phyloP scores from a whole-genome alignment of 768 basidiomycete species.

The Mycena galericulata region DNA sequence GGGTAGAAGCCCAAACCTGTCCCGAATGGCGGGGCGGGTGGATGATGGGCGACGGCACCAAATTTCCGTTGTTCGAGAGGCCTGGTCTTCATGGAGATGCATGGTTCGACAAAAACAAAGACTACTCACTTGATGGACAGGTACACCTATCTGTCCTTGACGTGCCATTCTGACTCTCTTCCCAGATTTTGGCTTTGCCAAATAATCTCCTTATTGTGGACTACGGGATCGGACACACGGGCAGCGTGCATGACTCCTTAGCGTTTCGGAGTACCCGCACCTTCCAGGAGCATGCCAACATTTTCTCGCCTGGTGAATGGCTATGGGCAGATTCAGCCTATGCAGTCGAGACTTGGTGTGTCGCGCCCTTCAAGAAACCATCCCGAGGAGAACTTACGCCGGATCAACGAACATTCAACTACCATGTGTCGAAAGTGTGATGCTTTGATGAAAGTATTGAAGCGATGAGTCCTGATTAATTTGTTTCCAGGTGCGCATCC shows the following conservation, averaged over 20 bases:
- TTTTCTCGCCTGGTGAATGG: constrained; percentile 40
- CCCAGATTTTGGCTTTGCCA: neutral
- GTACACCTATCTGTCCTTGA: constrained; percentile 18
- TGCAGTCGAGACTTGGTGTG: constrained; percentile 39
- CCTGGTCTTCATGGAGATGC: constrained; percentile 40
- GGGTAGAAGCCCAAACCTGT: constrained; percentile 15
- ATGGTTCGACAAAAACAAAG: constrained; percentile 35
- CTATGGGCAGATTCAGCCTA: constrained; percentile 50
- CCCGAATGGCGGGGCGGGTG: constrained; percentile 38
- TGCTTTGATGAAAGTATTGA: neutral
- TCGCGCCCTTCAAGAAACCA: constrained; percentile 42
- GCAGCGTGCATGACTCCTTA: constrained; percentile 42
- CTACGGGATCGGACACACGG: constrained; percentile 39
- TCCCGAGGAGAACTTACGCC: constrained; percentile 20
- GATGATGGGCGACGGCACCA: constrained; percentile 40
- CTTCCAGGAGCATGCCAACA: constrained; percentile 24
- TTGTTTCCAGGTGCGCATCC: neutral
- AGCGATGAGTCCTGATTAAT: no score
- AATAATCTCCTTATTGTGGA: constrained; percentile 35
- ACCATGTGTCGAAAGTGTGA: constrained; percentile 4
- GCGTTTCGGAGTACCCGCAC: constrained; percentile 37
- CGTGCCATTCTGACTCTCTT: no score
- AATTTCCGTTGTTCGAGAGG: constrained; percentile 36
- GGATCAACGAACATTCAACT: constrained; percentile 39
- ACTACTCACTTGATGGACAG: neutral